Conservation (phyloP, 345 rosid genomes). For the Brassica rapa region DNA sequence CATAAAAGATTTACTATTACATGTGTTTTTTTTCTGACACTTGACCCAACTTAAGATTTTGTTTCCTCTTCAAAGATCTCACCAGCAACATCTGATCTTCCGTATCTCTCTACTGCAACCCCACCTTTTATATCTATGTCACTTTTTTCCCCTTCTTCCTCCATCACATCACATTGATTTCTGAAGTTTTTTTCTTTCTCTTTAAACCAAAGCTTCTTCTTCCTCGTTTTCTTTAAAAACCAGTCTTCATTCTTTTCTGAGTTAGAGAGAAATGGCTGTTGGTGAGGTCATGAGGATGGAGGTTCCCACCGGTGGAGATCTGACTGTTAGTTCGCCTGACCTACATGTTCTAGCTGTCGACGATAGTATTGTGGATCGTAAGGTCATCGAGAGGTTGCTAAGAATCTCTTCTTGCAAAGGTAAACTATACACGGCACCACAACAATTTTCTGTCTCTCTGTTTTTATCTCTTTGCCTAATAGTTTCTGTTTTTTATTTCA, state of each 20-base stretch:
- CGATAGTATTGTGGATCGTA: slow-evolving; percentile 80
- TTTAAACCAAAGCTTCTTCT: slow-evolving; percentile 23
- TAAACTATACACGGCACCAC: slow-evolving; percentile 4
- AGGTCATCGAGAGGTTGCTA: slow-evolving; percentile 79
- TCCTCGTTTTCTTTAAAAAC: background rate
- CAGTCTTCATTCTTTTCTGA: background rate
- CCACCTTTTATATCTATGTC: slow-evolving; percentile 21
- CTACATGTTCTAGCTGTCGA: slow-evolving; percentile 98
- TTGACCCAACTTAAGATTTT: slow-evolving; percentile 37
- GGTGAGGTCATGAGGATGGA: slow-evolving; percentile 47
- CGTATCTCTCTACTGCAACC: slow-evolving; percentile 21
- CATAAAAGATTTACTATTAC: background rate
- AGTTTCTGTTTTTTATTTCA: slow-evolving; percentile 31
- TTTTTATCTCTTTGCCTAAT: background rate
- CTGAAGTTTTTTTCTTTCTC: background rate
- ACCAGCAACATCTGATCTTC: slow-evolving; percentile 39
- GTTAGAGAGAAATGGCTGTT: slow-evolving; percentile 35
- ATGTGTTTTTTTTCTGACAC: slow-evolving; percentile 8
- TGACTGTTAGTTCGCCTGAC: slow-evolving; percentile 48
- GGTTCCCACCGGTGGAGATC: slow-evolving; percentile 33
- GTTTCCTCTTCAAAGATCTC: slow-evolving; percentile 40
- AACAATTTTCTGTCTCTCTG: slow-evolving; percentile 1
- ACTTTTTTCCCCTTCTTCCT: slow-evolving; percentile 1
- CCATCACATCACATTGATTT: slow-evolving; percentile 20
- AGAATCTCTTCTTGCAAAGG: slow-evolving; percentile 81